Evolutionary conservation across 2,329 filamentous ascomycete species (phyloP).

Genomic region (Paecilomyces sp.): DNA sequence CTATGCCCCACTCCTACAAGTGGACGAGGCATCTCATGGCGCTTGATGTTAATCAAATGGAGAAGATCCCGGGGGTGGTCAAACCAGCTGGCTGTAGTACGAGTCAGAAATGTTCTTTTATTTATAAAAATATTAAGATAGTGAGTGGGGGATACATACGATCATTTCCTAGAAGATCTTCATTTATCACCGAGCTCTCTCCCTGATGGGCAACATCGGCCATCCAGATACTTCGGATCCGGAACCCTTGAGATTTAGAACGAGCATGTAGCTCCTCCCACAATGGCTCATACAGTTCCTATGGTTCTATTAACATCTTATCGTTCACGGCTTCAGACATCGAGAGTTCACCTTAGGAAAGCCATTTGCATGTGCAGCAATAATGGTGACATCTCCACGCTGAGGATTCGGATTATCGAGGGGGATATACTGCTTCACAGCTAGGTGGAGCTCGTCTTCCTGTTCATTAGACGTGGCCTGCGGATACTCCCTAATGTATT

Average conservation of each 20-base stretch:
- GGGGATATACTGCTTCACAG: constrained; percentile 84
- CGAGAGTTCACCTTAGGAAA: constrained; percentile 66
- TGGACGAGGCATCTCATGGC: constrained; percentile 69
- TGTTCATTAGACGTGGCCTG: constrained; percentile 64
- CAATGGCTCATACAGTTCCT: constrained; percentile 88
- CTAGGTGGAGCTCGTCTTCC: constrained; percentile 65
- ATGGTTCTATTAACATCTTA: constrained; percentile 5
- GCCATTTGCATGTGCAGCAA: constrained; percentile 83
- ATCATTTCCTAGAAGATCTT: constrained; percentile 71
- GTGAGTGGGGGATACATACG: constrained; percentile 46
- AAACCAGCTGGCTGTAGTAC: constrained; percentile 63
- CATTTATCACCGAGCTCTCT: constrained; percentile 69
- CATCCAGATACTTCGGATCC: constrained; percentile 80
- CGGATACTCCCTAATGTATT: constrained; percentile 78
- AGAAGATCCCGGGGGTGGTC: constrained; percentile 81
- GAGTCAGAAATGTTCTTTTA: constrained; percentile 9
- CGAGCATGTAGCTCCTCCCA: constrained; percentile 72
- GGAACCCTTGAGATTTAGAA: constrained; percentile 53
- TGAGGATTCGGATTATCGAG: constrained; percentile 60
- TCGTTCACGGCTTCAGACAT: background rate
- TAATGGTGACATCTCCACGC: constrained; percentile 73
- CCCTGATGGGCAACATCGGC: constrained; percentile 85
- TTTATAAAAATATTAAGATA: background rate
- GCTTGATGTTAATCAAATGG: constrained; percentile 78
- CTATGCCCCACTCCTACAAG: constrained; percentile 83